Evolutionary conservation across 2,329 filamentous ascomycete genomes (phyloP).

Genomic region (Claviceps digitariae): DNA sequence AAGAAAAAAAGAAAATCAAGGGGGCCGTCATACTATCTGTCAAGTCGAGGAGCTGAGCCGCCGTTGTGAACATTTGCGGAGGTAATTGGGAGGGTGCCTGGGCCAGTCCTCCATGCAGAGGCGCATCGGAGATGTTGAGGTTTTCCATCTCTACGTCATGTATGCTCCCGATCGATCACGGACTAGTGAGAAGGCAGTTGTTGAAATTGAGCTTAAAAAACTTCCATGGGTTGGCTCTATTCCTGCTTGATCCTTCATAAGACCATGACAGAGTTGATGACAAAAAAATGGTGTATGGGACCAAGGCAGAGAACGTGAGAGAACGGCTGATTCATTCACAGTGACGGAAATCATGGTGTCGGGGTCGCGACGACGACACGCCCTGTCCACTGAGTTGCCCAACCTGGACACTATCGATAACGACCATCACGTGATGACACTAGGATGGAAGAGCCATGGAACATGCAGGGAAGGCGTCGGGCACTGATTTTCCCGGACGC

Average conservation of each 20-base stretch:
- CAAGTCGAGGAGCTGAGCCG: slow-evolving; percentile 85
- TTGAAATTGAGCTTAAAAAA: neutral
- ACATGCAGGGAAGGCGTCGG: slow-evolving; percentile 6
- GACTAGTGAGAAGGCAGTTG: slow-evolving; percentile 4
- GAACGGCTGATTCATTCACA: neutral
- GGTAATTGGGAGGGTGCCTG: slow-evolving; percentile 51
- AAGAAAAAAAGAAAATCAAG: neutral
- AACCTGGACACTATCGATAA: slow-evolving; percentile 4
- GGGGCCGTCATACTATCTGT: slow-evolving; percentile 68
- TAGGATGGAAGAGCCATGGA: slow-evolving; percentile 1
- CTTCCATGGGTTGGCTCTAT: neutral
- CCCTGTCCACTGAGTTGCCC: neutral
- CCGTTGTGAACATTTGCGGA: slow-evolving; percentile 97
- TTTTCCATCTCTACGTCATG: slow-evolving; percentile 36
- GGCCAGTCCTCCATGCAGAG: slow-evolving; percentile 24
- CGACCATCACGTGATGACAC: neutral
- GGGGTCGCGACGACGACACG: neutral
- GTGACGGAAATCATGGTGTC: neutral
- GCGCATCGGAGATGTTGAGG: slow-evolving; percentile 34
- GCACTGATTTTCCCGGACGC: slow-evolving; percentile 1
- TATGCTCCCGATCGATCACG: neutral
- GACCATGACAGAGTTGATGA: neutral
- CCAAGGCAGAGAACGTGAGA: neutral
- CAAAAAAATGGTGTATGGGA: neutral
- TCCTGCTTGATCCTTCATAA: neutral